Conservation (phyloP, 768 basidiomycete genomes). For the Coprinopsis sp. region DNA sequence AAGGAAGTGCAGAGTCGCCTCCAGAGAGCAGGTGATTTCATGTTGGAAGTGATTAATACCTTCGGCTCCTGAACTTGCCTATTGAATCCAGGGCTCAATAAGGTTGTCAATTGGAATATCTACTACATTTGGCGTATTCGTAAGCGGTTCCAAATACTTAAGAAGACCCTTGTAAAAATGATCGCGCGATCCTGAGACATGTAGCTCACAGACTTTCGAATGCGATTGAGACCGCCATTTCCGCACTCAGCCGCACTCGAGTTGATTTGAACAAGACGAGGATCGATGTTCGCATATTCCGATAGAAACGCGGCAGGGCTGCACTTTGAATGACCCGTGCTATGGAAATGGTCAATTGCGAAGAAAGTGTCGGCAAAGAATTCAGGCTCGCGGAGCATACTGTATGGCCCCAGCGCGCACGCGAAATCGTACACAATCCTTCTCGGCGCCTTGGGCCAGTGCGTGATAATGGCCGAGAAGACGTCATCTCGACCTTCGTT, state of each 20-base stretch:
- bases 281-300: slow-evolving; percentile 23
- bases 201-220: slow-evolving; percentile 26
- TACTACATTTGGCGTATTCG: not conserved
- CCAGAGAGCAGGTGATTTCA: too few species aligned
- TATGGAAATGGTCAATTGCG: slow-evolving; percentile 31
- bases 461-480: slow-evolving; percentile 33
- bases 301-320: slow-evolving; percentile 23
- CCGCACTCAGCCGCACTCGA: slow-evolving; percentile 30
- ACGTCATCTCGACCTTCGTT: slow-evolving; percentile 36
- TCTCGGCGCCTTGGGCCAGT: slow-evolving; percentile 25
- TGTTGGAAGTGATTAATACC: too few species aligned
- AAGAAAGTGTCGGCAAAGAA: slow-evolving; percentile 31
- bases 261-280: slow-evolving; percentile 20
- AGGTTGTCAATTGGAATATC: too few species aligned
- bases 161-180: slow-evolving; percentile 21
- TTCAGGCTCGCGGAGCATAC: slow-evolving; percentile 20
- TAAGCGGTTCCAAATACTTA: slow-evolving; percentile 17
- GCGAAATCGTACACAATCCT: too few species aligned
- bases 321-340: slow-evolving; percentile 29
- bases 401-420: slow-evolving; percentile 29
- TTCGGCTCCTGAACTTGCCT: too few species aligned
- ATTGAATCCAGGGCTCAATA: too few species aligned
- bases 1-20: too few species aligned
- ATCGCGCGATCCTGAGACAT: slow-evolving; percentile 26
- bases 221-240: slow-evolving; percentile 22